Base-by-base conservation (phyloP, 2,329 filamentous ascomycete species). In the Aureobasidium sp. region DNA sequence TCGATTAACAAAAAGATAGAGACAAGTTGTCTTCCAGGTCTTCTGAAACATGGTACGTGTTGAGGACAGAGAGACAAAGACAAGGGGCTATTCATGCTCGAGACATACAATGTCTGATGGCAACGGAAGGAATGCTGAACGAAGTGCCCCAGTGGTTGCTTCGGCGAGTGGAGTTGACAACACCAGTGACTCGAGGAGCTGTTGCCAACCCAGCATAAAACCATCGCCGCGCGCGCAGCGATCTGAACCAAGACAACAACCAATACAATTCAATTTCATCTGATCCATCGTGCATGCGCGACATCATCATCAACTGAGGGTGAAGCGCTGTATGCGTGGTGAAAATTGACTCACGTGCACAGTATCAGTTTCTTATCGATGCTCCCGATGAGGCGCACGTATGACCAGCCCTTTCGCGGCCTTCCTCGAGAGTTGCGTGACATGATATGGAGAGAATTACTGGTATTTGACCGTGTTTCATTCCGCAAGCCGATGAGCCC, bases 251-350 rank as follows among this genome's bases (percentile, higher is more conserved):
- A 48, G 13, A 52, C 48, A 52, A 52, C 48, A 52, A 34, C 20
- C 29, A 52, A 15, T 4, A 52, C 34, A 20, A 10, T n/a, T 52
- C 48, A 10, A 10, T 32, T 52, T 9, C 26, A 37, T 17, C 43
- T 15, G 10, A n/a, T 1, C 5, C 46, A 48, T 48, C 46, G 17
- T 27, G 37, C 52, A 24, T 59, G 29, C 43, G 43, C 55, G 3
- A 26, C 39, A 57, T 34, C 29, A 37, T 59, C 55, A 46, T 59
- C 55, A 59, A 59, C 55, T 59, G 55, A 47, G 10, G 41, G 55
- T 56, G 55, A 37, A 32, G 26, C 27, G 24, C 17, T 27, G 6
- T 3, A 48, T 29, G 26, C 17, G 37, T 8, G 37, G 17, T 34
- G 36, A 20, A 24, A 9, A 2, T 39, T 32, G 27, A 34, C 15